Evolutionary conservation across 148 eudicot genomes (phyloP).

Genomic region (Fagopyrum esculentum): DNA sequence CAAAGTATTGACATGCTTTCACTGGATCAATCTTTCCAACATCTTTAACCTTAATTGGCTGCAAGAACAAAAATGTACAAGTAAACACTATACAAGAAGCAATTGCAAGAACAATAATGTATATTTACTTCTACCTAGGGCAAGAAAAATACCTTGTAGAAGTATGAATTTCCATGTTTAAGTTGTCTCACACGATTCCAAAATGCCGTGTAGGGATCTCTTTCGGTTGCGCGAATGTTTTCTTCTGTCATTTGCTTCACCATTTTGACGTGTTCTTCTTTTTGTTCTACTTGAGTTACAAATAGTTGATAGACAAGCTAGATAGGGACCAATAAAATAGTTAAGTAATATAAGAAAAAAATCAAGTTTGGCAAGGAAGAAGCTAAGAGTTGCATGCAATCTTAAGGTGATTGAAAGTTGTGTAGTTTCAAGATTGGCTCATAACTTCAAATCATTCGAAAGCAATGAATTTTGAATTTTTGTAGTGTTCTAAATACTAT

Average conservation of each 20-base stretch:
- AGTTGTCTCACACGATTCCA: slow-evolving; percentile 64
- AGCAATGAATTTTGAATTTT: background rate
- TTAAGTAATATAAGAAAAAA: background rate
- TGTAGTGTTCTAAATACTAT: background rate
- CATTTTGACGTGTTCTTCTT: slow-evolving; percentile 64
- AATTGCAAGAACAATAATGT: background rate
- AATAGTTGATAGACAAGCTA: slow-evolving; percentile 84
- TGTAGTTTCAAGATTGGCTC: background rate
- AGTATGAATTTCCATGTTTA: slow-evolving; percentile 75
- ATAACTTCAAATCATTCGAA: background rate
- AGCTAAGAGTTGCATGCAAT: no score
- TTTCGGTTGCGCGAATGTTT: slow-evolving; percentile 59
- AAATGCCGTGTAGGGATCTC: slow-evolving; percentile 81
- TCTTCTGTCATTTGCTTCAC: slow-evolving; percentile 77
- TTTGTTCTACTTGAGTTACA: slow-evolving; percentile 54
- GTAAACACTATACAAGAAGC: background rate
- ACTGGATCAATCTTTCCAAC: slow-evolving; percentile 59
- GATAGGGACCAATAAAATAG: background rate
- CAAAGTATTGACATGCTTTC: slow-evolving; percentile 77
- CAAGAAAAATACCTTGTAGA: slow-evolving; percentile 43
- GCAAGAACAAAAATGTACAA: slow-evolving; percentile 15
- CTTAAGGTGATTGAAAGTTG: no score
- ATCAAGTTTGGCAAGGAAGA: no score
- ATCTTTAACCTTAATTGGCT: slow-evolving; percentile 60
- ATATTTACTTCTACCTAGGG: no score